phyloP scores from a whole-genome alignment of 108 stramenopile species.

The Schizochytrium sp. region DNA sequence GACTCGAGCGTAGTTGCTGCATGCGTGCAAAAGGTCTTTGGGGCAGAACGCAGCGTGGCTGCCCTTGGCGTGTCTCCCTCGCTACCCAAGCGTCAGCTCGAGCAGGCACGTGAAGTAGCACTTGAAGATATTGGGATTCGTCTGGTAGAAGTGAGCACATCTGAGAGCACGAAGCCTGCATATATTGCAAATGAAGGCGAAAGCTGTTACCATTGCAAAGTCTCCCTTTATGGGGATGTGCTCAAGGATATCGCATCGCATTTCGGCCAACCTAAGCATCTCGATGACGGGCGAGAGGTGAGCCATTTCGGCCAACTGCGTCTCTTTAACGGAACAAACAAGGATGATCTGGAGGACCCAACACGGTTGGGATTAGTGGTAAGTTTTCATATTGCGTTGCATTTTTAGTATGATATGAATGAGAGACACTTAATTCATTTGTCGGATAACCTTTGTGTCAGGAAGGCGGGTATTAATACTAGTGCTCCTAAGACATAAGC shows the following conservation, averaged over 20 bases:
- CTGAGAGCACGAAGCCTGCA: constrained; percentile 11
- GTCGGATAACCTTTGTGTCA: no score
- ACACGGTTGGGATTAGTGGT: background rate
- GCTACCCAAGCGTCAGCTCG: constrained; percentile 19
- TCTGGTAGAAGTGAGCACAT: background rate
- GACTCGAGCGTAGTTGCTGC: constrained; percentile 42
- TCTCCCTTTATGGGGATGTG: constrained; percentile 5
- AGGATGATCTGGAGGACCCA: constrained; percentile 3
- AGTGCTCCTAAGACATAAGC: no score
- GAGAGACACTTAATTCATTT: no score
- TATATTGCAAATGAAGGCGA: constrained; percentile 21
- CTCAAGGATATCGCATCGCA: background rate
- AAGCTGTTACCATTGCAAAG: constrained; percentile 43
- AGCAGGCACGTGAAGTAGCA: constrained; percentile 23
- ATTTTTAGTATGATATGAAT: no score
- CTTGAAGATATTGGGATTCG: constrained; percentile 14
- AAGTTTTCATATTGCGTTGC: background rate
- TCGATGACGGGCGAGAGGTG: background rate
- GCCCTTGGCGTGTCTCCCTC: constrained; percentile 22
- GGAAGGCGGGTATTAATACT: no score
- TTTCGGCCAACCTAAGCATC: background rate
- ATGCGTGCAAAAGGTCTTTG: constrained; percentile 17
- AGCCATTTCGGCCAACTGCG: background rate
- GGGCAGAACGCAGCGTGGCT: background rate
- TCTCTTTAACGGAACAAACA: constrained; percentile 2